A percentile compares a stretch with the other conserved stretches of the same genome.
These are phyloP conservation scores for Sechiopsis laciniata DNA, from an alignment of 306 rosid species.

Conservation along the genomic window DNA sequence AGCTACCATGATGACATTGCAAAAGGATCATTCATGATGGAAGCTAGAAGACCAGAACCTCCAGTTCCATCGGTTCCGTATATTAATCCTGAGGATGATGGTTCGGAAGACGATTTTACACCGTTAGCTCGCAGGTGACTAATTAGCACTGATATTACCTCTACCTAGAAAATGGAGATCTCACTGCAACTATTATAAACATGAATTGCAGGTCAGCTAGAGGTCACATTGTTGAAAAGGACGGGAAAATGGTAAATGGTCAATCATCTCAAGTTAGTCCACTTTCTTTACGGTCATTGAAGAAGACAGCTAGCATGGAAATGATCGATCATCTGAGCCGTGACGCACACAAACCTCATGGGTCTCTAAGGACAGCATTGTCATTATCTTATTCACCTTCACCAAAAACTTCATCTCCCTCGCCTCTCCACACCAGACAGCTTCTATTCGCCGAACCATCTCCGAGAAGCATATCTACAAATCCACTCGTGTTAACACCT, in stretches of 20 bases:
- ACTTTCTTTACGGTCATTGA: conserved; percentile 66
- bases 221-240: conserved; percentile 34
- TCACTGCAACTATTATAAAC: neutral
- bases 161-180: neutral
- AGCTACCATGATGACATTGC: conserved; percentile 56
- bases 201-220: conserved; percentile 55
- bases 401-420: conserved; percentile 41
- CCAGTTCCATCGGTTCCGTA: conserved; percentile 53
- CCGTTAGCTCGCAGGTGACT: conserved; percentile 73
- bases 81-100: conserved; percentile 84
- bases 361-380: conserved; percentile 30
- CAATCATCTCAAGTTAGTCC: conserved; percentile 39
- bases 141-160: neutral
- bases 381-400: conserved; percentile 28
- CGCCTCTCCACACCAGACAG: conserved; percentile 38
- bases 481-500: conserved; percentile 53
- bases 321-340: conserved; percentile 65
- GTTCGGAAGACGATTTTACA: conserved; percentile 68
- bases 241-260: conserved; percentile 44
- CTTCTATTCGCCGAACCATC: conserved; percentile 59
- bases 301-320: conserved; percentile 43
- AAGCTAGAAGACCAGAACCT: conserved; percentile 47
- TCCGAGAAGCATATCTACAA: conserved; percentile 42
- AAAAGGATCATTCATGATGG: conserved; percentile 41
- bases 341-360: conserved; percentile 58